Base-by-base conservation (phyloP, 768 basidiomycete species). In the Termitomyces sp. region DNA sequence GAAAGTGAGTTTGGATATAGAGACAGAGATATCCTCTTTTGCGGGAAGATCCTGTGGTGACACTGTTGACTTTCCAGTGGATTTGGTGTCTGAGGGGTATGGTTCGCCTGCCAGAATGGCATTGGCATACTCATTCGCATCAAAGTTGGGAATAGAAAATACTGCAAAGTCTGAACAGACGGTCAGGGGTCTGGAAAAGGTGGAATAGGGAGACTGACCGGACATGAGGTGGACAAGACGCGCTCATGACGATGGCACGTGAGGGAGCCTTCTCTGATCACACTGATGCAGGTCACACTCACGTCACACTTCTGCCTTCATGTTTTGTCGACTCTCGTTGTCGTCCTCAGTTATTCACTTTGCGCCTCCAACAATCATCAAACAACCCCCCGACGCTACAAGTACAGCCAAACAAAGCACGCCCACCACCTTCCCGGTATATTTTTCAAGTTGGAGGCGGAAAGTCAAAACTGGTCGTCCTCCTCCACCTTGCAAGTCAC, bases 61-160 rank as follows among this genome's bases (percentile, higher is more conserved):
- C 10, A 67, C 62, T 25, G 62, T 52, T 25, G 66, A 58, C 59
- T 72, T 74, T 54, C 69, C 64, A 27, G 66, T 7, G 20, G 58
- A 52, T 62, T 69, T 70, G 68, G 64, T 54, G 69, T 64, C 53
- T 13, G 78, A 69, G 12, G 85, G 81, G 66, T 95, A 92, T 0
- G 84, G 66, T 60, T 94, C 88, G 23, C 91, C 89, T 5, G 94
- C 88, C 22, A 98, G 79, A 51, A 96, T 81, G 15, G 91, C 85
- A 68, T 94, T 94, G 2, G 95, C 95, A 67, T 95, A 97, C 39
- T 89, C 88, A 64, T 91, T 89, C 15, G 91, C 79, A 66, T 96
- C 88, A 68, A 98, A 98, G 32, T 85, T 77, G 2, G 83, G 68
- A 39, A 72, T 77, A 27, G 89, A 77, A 64, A 97, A 98, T 43